Evolutionary conservation across 495 filamentous ascomycete genomes (phyloP), one percentile per base, ranked within the genome.

Genomic region (Xylaria telfairii): DNA sequence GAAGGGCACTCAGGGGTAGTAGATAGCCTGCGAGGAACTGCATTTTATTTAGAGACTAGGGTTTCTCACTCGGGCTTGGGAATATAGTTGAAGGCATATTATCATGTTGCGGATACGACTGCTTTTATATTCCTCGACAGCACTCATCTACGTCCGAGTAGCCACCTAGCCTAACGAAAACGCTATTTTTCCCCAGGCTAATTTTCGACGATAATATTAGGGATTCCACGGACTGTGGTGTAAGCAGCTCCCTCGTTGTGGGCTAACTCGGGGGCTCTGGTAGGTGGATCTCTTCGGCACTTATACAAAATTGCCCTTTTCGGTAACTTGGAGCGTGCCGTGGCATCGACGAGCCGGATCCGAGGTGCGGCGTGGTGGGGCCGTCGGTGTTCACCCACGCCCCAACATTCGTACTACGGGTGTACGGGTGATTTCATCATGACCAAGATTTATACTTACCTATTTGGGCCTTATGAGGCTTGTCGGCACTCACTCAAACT

Each of bases 281-380:
- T 26, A 17, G 26, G 51, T 30, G 51, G 51, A 13, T 26, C 24
- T 15, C 24, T 54, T 54, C 12, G 17, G 26, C 49, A 30, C 51
- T 54, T 54, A 4, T 30, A 54, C 51, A 30, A 54, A 54, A 54
- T 54, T 54, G 30, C 51, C 51, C 51, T 17, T 54, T 54, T 54
- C 26, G 51, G 51, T 15, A 59, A 34, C 17, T 21, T 37, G 32
- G 32, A 21, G 56, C 32, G 32, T 13, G 32, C 37, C 32, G 3
- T 17, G 12, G 26, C 26, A 30, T 28, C 26, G 26, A 54, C 17
- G 19, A 57, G 54, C 28, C 30, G 30, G 30, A 13, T 1, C 54
- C 26, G 54, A 57, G 19, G 10, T 32, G n/a, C 9, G 28, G 49
- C 24, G 24, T 53, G n/a, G 44, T 46, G 49, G 49, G 49, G 49